These are phyloP conservation scores for Cichorium intybus DNA, from an alignment of 140 eudicot species.

Conservation along the genomic window DNA sequence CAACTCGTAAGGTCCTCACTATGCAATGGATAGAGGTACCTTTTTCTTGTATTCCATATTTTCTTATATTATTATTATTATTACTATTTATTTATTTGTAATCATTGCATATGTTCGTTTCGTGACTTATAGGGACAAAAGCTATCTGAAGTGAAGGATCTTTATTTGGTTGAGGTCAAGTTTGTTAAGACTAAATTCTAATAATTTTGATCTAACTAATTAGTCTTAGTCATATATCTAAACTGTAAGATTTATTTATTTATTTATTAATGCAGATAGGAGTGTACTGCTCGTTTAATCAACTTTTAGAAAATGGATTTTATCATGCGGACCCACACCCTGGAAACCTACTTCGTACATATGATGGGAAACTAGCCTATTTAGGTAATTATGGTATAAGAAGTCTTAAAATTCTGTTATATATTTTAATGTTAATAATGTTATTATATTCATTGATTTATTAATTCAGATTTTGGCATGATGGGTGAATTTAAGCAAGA, in stretches of 20 bases:
- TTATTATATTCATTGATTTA: neutral
- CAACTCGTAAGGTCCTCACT: constrained; percentile 79
- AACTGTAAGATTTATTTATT: neutral
- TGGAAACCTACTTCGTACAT: constrained; percentile 92
- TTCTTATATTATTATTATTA: neutral
- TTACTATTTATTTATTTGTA: neutral
- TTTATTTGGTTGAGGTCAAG: constrained; percentile 82
- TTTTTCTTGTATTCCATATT: constrained; percentile 1
- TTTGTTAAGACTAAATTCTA: neutral
- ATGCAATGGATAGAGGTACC: constrained; percentile 99
- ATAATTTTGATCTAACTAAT: neutral
- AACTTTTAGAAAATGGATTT: constrained; percentile 90
- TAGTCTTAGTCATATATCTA: neutral
- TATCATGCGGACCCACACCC: constrained; percentile 99
- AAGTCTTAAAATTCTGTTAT: neutral
- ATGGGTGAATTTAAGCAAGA: constrained; percentile 98
- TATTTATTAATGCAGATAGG: constrained; percentile 60
- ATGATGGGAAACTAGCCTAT: constrained; percentile 95
- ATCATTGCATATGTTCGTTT: constrained; percentile 15
- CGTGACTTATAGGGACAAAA: constrained; percentile 63
- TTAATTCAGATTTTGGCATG: constrained; percentile 87
- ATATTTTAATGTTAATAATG: neutral
- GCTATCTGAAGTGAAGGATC: constrained; percentile 90
- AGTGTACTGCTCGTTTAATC: constrained; percentile 96
- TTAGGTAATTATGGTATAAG: constrained; percentile 54